Evolutionary conservation across 352 stramenopile genomes (phyloP), one percentile per base, ranked within the genome.

Genomic region (Peronospora belbahrii): DNA sequence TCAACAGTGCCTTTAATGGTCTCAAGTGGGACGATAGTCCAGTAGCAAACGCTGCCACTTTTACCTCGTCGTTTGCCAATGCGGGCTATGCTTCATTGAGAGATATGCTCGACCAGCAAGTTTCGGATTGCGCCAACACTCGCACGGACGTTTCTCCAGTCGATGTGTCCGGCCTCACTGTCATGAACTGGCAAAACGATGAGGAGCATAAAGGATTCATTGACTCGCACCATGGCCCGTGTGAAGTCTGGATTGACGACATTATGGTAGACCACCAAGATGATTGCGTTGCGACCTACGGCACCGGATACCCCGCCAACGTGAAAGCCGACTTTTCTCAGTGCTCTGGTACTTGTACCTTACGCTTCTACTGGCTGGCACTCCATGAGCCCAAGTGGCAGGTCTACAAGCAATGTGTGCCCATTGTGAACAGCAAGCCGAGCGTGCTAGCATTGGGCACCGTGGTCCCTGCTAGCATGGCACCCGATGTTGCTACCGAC

Each of bases 1-100:
- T 69, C 22, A 67, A 70, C 32, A 59, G 36, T 8, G 46, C 63
- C 14, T 85, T 79, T 42, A 42, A 44, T 4, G 70, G 70, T 14
- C 67, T 75, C 45, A 83, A 82, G 59, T 83, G 59, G 54, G 66
- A 83, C 43, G 67, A 69, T 56, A 70, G 36, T 23, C 70, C 74
- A 2, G 46, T 62, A 10, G 43, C 34, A 7, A 86, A 86, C 58
- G 52, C 50, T 23, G 43, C 37, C 7, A 71, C 33, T 19, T 85
- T 83, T 48, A 72, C 62, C 19, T 48, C 32, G 3, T 49, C 65
- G 6, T 83, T 75, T 34, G 24, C 38, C 9, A 62, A 59, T 7
- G 48, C 70, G 6, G 58, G 51, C 19, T 80, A 76, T 56, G 70
- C 60, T 40, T 68, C 58, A 22, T 51, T 85, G 50, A 37, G 56